Conservation (phyloP, 805 yeast species). For the Isabelozyma heimii region DNA sequence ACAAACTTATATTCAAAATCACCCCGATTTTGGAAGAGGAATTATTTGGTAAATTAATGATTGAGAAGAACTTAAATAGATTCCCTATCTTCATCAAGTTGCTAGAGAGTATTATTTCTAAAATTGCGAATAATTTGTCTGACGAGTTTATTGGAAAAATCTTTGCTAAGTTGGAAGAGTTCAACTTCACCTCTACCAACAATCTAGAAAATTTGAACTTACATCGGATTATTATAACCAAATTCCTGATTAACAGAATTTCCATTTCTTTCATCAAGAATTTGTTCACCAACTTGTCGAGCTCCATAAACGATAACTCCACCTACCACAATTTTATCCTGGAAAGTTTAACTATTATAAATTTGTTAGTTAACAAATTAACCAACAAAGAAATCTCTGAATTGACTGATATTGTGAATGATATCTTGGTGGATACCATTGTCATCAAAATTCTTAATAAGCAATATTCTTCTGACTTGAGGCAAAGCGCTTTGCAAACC, state of each 20-base stretch:
- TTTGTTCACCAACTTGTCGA: slow-evolving; percentile 21
- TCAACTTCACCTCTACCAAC: slow-evolving; percentile 18
- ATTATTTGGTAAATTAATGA: slow-evolving; percentile 22
- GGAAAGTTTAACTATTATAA: slow-evolving; percentile 24
- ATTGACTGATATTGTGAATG: slow-evolving; percentile 1
- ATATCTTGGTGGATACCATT: slow-evolving; percentile 13
- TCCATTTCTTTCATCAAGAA: slow-evolving; percentile 14
- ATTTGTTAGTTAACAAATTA: slow-evolving; percentile 11
- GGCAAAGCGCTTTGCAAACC: slow-evolving; percentile 21
- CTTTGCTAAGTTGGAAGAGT: slow-evolving; percentile 12
- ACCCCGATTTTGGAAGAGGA: slow-evolving; percentile 19
- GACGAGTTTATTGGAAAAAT: slow-evolving; percentile 13
- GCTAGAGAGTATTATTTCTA: slow-evolving; percentile 25
- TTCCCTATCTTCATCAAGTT: slow-evolving; percentile 23
- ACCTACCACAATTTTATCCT: slow-evolving; percentile 23
- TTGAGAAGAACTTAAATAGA: slow-evolving; percentile 14
- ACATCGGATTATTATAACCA: slow-evolving; percentile 21
- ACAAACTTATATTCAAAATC: slow-evolving; percentile 13
- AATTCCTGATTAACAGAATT: slow-evolving; percentile 10
- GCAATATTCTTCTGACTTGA: slow-evolving; percentile 26
- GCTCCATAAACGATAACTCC: slow-evolving; percentile 20
- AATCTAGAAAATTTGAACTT: slow-evolving; percentile 25
- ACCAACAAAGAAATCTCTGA: slow-evolving; percentile 1
- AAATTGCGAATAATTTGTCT: slow-evolving; percentile 11
- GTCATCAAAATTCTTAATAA: slow-evolving; percentile 16